Conservation (phyloP, 768 basidiomycete genomes). For the Glaciozyma martinii region DNA sequence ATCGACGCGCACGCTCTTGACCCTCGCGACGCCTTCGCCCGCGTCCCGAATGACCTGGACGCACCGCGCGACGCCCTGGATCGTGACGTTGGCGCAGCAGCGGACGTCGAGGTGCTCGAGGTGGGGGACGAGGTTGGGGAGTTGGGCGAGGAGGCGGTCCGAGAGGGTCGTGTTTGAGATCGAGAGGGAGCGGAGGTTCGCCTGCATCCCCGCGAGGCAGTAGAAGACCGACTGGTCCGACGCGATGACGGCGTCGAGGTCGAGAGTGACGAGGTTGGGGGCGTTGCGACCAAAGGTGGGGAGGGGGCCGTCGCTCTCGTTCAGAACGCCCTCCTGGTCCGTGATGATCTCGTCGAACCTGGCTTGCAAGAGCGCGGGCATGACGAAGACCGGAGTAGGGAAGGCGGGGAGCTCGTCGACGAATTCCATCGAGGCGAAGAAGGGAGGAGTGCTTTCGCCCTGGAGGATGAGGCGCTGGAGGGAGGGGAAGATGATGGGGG, state of each 20-base stretch:
- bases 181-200: conserved; percentile 1
- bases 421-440: conserved; percentile 13
- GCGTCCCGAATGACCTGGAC: conserved; percentile 15
- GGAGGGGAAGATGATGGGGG: conserved; percentile 7
- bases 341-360: neutral
- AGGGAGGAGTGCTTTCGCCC: conserved; percentile 4
- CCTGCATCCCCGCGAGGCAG: conserved; percentile 15
- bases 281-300: conserved; percentile 13
- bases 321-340: conserved; percentile 1
- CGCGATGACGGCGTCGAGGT: neutral
- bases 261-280: neutral
- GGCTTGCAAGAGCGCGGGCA: conserved; percentile 4
- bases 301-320: neutral
- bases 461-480: neutral
- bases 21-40: conserved; percentile 1
- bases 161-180: conserved; percentile 6
- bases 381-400: conserved; percentile 19
- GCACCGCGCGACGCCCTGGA: conserved; percentile 19
- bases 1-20: conserved; percentile 9
- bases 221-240: neutral
- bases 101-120: conserved; percentile 21
- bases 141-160: conserved; percentile 14
- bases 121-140: conserved; percentile 5
- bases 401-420: neutral
- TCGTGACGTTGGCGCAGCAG: neutral